A percentile compares a stretch with the other conserved stretches of the same genome.
Conservation (phyloP, 441 rosid species). For the Codiaeum variegatum region DNA sequence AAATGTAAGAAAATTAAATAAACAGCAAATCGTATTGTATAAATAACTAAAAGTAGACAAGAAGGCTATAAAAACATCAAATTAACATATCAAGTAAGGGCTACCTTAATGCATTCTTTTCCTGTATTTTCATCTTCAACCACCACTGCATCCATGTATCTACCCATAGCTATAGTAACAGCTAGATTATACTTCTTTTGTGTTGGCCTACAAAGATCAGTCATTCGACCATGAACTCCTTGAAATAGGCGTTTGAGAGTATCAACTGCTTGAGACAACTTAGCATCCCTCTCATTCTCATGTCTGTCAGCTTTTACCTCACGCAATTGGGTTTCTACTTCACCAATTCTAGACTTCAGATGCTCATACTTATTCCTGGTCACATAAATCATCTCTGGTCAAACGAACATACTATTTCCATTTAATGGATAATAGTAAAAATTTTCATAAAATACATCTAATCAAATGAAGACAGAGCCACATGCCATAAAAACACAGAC, state of each 20-base stretch:
- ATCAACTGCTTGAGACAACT: slow-evolving; percentile 88
- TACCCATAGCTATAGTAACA: slow-evolving; percentile 98
- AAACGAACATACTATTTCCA: not conserved
- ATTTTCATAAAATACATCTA: not conserved
- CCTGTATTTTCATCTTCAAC: slow-evolving; percentile 96
- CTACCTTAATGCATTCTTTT: slow-evolving; percentile 98
- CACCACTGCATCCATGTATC: slow-evolving; percentile 97
- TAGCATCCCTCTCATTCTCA: slow-evolving; percentile 93
- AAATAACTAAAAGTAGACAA: not conserved
- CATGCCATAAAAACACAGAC: slow-evolving; percentile 3
- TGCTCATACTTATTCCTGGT: slow-evolving; percentile 69
- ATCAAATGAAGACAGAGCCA: slow-evolving; percentile 11
- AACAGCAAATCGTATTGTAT: not conserved
- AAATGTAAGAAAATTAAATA: not conserved
- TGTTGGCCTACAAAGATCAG: slow-evolving; percentile 94
- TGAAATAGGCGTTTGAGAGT: slow-evolving; percentile 84
- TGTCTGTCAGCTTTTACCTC: slow-evolving; percentile 90
- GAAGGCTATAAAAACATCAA: slow-evolving; percentile 13
- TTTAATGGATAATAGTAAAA: slow-evolving; percentile 6
- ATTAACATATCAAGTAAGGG: slow-evolving; percentile 12
- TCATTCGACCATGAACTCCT: slow-evolving; percentile 98
- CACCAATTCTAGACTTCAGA: slow-evolving; percentile 73
- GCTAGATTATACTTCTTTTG: slow-evolving; percentile 94
- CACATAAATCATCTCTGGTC: slow-evolving; percentile 17
- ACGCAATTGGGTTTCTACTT: slow-evolving; percentile 81